Evolutionary conservation across 345 rosid genomes (phyloP), one percentile per base, ranked within the genome.

Genomic region (Schrenkiella parvula): DNA sequence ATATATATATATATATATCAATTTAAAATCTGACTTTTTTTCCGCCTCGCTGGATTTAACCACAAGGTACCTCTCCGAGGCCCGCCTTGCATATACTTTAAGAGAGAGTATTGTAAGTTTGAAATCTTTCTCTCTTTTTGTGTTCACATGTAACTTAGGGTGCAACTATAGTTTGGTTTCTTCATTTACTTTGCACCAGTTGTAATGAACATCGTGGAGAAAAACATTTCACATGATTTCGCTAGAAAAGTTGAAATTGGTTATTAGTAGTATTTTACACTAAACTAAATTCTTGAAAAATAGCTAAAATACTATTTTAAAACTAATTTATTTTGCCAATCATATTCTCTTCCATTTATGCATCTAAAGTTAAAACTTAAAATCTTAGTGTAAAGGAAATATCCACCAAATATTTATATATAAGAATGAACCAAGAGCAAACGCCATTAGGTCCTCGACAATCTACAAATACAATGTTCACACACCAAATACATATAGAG

Each of bases 401-500:
- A 43, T 43, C 25, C 65, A 31, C 54, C 23, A 43, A 56, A 41
- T 31, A 21, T 18, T 11, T 19, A 37, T 8, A 22, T 2, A 59
- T 15, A 46, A 26, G 37, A 39, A n/a, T n/a, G n/a, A n/a, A 15
- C 2, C 17, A 51, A 44, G 26, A 48, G 39, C 47, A 73, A 73
- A 35, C 42, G 10, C 17, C 31, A 47, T 28, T 19, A 47, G 15
- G 38, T 42, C 51, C 14, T 52, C 32, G 23, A 60, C 71, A 55
- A 73, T 57, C 46, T 61, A 17, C 57, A 23, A 55, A 50, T 37
- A 59, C 38, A 67, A 48, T 47, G 59, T 56, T 54, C 51, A 23
- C 41, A 66, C 41, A 64, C 37, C 66, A 21, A 41, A 66, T 25
- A 56, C 51, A 73, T 26, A 50, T 15, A 59, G 55, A 74, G 55